Base-by-base conservation (phyloP, 2,329 filamentous ascomycete genomes). In the Fusarium xylarioides region DNA sequence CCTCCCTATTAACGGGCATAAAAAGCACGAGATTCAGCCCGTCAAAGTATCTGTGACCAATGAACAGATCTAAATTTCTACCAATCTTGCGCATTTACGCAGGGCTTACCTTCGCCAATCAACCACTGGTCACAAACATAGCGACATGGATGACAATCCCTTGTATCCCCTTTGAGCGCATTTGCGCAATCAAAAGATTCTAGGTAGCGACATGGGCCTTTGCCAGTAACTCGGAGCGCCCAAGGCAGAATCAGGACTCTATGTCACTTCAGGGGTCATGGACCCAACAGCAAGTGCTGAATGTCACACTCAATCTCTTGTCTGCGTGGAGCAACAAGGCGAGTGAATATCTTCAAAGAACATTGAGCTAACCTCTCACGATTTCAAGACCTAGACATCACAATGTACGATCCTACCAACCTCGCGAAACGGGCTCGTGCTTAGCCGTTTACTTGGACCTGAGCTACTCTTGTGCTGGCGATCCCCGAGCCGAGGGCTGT, bases 241-340 rank as follows among this genome's bases (percentile, higher is more conserved):
- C 30, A 52, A 52, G n/a, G 30, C 16, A 52, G 6, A 11, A 23
- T 11, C n/a, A 1, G 16, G 9, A 14, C 11, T 35, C 18, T 5
- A 2, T 28, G 18, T 28, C 23, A 21, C 9, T 21, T 18, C 10
- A 52, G 6, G 30, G 47, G 16, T 2, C 12, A 10, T 23, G 12
- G n/a, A 11, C 2, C 8, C 9, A 15, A 11, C 2, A 9, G 9
- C 16, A 10, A 21, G n/a, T 35, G 12, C n/a, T 26, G 12, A 2
- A 11, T 11, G 47, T 19, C 16, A 2, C 47, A 34, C 3, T 19
- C 5, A 15, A 18, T 52, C 12, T 3, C 30, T 19, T 50, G 6
- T 34, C 8, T 23, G 6, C 9, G 18, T 35, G 4, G 8, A 23
- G n/a, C 8, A 15, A 19, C 30, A 52, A 23, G 6, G 11, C n/a